Evolutionary conservation across 257 asterid genomes (phyloP), one percentile per base, ranked within the genome.

Genomic region (Coffea canephora): DNA sequence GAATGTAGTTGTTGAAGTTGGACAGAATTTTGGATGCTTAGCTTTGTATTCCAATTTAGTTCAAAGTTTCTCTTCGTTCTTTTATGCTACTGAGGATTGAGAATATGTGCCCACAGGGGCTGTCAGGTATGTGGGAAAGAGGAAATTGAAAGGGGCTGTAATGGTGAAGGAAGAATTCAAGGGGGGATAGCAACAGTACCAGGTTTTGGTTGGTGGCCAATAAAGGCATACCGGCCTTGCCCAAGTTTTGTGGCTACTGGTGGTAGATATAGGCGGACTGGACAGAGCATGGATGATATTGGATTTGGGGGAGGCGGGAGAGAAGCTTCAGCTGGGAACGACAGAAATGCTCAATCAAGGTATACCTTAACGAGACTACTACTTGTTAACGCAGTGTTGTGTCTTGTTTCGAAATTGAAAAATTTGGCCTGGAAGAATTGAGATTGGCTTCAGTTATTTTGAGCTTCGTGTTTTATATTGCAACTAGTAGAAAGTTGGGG

Each of bases 121-220:
- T 95, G 99, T 84, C 87, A 89, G 83, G 96, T 87, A 12, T 95
- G 98, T 54, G 97, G 99, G 80, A 91, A 41, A 81, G 89, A 80
- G 85, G 97, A 91, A 74, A 85, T 90, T 12, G 98, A 93, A 69
- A 89, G 80, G 45, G 99, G 98, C 0, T 95, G 98, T 69, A 93
- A 95, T 49, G 97, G 98, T 1, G 97, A 93, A 81, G 99, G 99
- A 71, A 92, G 98, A 84, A 91, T 95, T 84, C 98, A 95, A 87
- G 99, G 99, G 59, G 99, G 99, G 76, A 95, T 95, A 57, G 98
- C 98, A 7, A 87, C 91, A 46, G 88, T 93, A 67, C 97, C 99
- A 8, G 98, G 98, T 54, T 93, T 95, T 71, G 98, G 97, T 76
- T 95, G 99, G 99, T 95, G 99, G 98, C 98, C 98, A 0, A 95